Base-by-base conservation (phyloP, 768 basidiomycete genomes). In the Russula foetens region DNA sequence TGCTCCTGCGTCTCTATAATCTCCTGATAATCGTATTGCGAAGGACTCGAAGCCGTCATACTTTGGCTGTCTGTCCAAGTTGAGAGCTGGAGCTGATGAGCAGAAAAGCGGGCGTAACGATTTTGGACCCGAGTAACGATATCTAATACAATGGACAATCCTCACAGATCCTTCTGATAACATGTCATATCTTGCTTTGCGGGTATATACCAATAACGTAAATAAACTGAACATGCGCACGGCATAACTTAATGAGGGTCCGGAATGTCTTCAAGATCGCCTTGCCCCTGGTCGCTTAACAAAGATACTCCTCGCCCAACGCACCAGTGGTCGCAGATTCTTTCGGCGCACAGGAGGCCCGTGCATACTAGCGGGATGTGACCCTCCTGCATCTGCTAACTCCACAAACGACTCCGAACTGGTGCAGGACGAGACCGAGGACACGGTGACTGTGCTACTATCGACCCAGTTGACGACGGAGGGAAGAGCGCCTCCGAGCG, bases 231-330 rank as follows among this genome's bases (percentile, higher is more conserved):
- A 21, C 11, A 33, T n/a, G 39, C 2, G 7, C 8, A 28, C 2
- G 28, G 35, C 15, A 8, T 11, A n/a, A 38, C 24, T 29, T 9
- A 41, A 14, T 4, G 17, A 3, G 4, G 6, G 9, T 35, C 9
- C 9, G 35, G 9, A 35, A 35, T 6, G 14, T 46, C 15, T 38
- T 62, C 35, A 58, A 53, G 24, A 35, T n/a, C 19, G 19, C 4
- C 17, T 38, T 15, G 49, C 44, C 15, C 44, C 33, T 11, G 28
- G 24, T 8, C 51, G 50, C 12, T 45, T 53, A 19, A 35, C 9
- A 38, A 58, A 58, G 15, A 58, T 23, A 29, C 29, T 44, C 19
- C 31, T 58, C n/a, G 56, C 61, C 61, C 61, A 62, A 15, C 51
- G 56, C 47, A 21, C 14, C 51, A 62, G 31, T 28, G 56, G 56